Conservation (phyloP, 768 basidiomycete species). For the Hygrophoropsis aurantiaca region DNA sequence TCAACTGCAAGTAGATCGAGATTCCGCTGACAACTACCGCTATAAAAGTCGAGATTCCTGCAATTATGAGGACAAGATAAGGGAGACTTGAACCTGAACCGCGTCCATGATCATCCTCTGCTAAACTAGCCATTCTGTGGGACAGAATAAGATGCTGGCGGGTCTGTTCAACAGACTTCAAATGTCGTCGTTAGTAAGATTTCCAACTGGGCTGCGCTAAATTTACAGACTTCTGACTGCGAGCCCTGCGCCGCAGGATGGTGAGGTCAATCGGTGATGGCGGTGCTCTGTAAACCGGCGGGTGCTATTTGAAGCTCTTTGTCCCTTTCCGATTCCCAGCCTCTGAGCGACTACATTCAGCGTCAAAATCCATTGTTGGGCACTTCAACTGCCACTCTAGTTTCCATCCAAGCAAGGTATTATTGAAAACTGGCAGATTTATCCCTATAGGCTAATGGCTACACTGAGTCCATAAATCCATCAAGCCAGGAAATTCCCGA, state of each 20-base stretch:
- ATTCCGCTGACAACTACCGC: slow-evolving; percentile 72
- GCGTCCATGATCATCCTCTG: slow-evolving; percentile 18
- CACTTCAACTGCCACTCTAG: too few relatives aligned
- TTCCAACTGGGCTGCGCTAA: too few relatives aligned
- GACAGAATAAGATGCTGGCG: too few relatives aligned
- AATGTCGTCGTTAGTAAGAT: too few relatives aligned
- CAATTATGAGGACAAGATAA: slow-evolving; percentile 53
- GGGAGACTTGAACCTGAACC: slow-evolving; percentile 65
- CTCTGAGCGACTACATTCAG: too few relatives aligned
- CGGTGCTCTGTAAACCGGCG: background rate
- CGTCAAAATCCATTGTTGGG: too few relatives aligned
- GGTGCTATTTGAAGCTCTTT: background rate
- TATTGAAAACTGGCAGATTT: too few relatives aligned
- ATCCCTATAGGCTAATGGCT: too few relatives aligned
- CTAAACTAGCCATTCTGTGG: too few relatives aligned
- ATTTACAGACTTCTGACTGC: background rate
- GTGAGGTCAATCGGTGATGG: background rate
- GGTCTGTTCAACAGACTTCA: too few relatives aligned
- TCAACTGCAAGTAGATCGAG: slow-evolving; percentile 79
- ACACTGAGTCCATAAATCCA: slow-evolving; percentile 3
- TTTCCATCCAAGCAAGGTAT: too few relatives aligned
- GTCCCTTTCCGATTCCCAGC: too few relatives aligned
- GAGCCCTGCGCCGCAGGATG: background rate
- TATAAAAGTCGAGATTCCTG: slow-evolving; percentile 63
- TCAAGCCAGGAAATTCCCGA: slow-evolving; percentile 4